These are phyloP conservation scores for Penicillium lividum DNA, from an alignment of 495 filamentous ascomycete species.

Conservation along the genomic window DNA sequence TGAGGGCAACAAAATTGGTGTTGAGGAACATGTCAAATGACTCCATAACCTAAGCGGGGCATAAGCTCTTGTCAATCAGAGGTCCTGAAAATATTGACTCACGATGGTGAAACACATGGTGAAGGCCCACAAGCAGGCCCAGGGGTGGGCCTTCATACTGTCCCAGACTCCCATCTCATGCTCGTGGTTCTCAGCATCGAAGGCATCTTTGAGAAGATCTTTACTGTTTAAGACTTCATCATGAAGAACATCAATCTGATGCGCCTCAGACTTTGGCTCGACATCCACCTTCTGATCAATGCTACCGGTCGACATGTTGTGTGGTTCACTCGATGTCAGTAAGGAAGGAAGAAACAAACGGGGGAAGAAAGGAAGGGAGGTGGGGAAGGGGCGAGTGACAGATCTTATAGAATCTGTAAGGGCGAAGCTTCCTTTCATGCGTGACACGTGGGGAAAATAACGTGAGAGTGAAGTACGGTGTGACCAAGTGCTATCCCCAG, in stretches of 20 bases:
- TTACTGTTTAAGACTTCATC: constrained; percentile 29
- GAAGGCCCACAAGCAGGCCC: constrained; percentile 50
- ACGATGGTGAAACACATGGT: constrained; percentile 47
- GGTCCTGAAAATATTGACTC: constrained; percentile 29
- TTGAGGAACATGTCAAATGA: constrained; percentile 42
- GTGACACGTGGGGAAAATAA: neutral
- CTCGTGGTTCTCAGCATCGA: constrained; percentile 35
- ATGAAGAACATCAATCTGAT: constrained; percentile 19
- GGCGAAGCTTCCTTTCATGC: neutral
- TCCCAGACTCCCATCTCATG: constrained; percentile 32
- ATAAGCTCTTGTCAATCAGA: neutral
- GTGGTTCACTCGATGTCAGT: neutral
- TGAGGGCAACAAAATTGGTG: constrained; percentile 25
- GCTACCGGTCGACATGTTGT: neutral
- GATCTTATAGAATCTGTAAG: neutral
- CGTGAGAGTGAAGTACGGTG: neutral
- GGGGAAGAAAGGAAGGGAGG: neutral
- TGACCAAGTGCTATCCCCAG: neutral
- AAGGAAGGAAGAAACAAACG: neutral
- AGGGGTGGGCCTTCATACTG: constrained; percentile 45
- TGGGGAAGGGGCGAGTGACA: neutral
- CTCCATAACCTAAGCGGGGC: constrained; percentile 33
- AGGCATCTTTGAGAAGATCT: constrained; percentile 38
- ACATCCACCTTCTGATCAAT: neutral
- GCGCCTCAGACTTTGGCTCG: neutral